Conservation (phyloP, 495 filamentous ascomycete species). For the Tuber calosporum region DNA sequence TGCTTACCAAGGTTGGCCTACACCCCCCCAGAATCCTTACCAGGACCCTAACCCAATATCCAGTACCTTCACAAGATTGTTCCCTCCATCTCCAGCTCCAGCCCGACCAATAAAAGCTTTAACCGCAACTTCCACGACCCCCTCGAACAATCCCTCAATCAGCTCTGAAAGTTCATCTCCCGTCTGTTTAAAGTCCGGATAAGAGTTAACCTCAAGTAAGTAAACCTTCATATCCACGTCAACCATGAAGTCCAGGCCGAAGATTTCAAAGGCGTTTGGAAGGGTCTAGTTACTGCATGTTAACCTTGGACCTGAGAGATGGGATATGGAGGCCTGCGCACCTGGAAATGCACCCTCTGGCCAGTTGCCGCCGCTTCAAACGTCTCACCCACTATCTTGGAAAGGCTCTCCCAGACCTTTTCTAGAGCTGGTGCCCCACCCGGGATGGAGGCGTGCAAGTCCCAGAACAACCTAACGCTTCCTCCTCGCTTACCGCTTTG, state of each 20-base stretch:
- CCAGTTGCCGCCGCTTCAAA: slow-evolving; percentile 77
- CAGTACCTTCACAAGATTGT: slow-evolving; percentile 51
- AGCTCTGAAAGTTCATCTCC: slow-evolving; percentile 63
- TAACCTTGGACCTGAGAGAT: neutral
- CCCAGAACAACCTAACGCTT: slow-evolving; percentile 64
- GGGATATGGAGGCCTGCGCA: neutral
- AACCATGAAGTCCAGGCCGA: slow-evolving; percentile 83
- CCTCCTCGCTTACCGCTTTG: slow-evolving; percentile 57
- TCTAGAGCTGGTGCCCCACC: slow-evolving; percentile 32
- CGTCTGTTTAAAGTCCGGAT: slow-evolving; percentile 89
- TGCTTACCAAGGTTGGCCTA: too few species aligned
- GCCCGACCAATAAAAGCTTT: slow-evolving; percentile 53
- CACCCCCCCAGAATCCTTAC: slow-evolving; percentile 16
- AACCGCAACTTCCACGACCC: slow-evolving; percentile 60
- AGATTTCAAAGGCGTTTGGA: slow-evolving; percentile 83
- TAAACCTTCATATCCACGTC: slow-evolving; percentile 57
- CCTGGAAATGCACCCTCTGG: slow-evolving; percentile 85
- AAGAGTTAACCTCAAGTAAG: slow-evolving; percentile 91
- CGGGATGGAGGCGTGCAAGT: slow-evolving; percentile 46
- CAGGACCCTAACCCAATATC: slow-evolving; percentile 58
- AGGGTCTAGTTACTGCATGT: slow-evolving; percentile 47
- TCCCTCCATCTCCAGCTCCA: neutral
- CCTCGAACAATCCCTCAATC: slow-evolving; percentile 68
- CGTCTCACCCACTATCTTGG: slow-evolving; percentile 59
- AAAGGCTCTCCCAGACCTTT: slow-evolving; percentile 66